Base-by-base conservation (phyloP, 1,284 basidiomycete species). In the Tylopilus sp. region DNA sequence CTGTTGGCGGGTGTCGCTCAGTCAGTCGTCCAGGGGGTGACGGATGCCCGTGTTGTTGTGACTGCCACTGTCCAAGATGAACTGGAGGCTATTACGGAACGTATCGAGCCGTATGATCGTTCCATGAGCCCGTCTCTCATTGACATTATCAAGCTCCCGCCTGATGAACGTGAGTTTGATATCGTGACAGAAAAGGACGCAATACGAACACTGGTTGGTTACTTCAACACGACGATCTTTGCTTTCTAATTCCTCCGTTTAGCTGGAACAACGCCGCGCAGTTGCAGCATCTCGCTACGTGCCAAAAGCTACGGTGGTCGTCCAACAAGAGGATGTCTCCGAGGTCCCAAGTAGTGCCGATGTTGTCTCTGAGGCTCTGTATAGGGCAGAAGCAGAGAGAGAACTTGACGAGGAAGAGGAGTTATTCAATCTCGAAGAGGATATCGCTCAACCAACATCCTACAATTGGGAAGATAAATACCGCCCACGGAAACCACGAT, bases 401-500 rank as follows among this genome's bases (percentile, higher is more conserved):
- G 93, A 97, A 57, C 79, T 98, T 52, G 95, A 98, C 60, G 94
- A 97, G 63, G 91, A 95, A 69, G 94, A 98, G 69, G 94, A 98
- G 65, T 72, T 94, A 17, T 97, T 95, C 78, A 94, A 94, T 64
- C 77, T 92, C 37, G 94, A 95, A 68, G 92, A 93, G 68, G 86
- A 88, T 56, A 87, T 95, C 54, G 74, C 76, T n/a, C 83, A 88
- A 62, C 85, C 88, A 35, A 87, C 84, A 1, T 85, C 86, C 4
- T 98, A 99, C 72, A 92, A 93, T 63, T 99, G 96, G 96, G 93
- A 96, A 74, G 97, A 99, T 79, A 96, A 98, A 74, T 99, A 97
- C 66, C 83, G 97, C 28, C 95, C 97, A n/a, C 82, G 97, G 43
- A 99, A 99, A 71, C 97, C 97, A 35, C 82, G 96, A 59, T 99